A percentile compares a stretch with the other conserved stretches of the same genome.
Evolutionary conservation across 257 asterid genomes (phyloP).

Genomic region (Plantago ovata): DNA sequence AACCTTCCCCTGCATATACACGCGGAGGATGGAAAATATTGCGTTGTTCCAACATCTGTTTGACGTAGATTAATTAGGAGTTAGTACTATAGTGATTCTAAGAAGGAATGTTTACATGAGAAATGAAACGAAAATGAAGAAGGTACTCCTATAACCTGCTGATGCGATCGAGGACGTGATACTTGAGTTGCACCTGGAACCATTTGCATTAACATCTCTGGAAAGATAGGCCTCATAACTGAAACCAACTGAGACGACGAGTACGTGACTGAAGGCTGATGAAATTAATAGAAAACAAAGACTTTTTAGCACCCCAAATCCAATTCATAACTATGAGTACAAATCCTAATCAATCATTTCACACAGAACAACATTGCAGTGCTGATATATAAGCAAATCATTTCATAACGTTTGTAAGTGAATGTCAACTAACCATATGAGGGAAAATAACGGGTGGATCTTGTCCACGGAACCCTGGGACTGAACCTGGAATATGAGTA

Average conservation of each 20-base stretch:
- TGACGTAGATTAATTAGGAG: neutral
- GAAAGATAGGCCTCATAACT: too few species aligned
- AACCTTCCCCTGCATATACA: conserved; percentile 25
- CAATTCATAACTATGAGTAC: neutral
- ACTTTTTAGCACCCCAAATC: neutral
- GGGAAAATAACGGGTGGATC: conserved; percentile 38
- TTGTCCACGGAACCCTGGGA: conserved; percentile 15
- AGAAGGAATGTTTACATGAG: neutral
- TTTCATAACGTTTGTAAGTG: too few species aligned
- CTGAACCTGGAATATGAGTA: too few species aligned
- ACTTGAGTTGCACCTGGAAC: conserved; percentile 41
- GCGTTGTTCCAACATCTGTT: conserved; percentile 39
- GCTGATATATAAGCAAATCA: too few species aligned
- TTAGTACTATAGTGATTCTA: too few species aligned
- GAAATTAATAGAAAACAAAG: neutral
- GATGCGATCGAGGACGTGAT: conserved; percentile 42
- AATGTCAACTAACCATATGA: conserved; percentile 29
- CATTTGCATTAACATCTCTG: conserved; percentile 16
- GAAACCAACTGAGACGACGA: too few species aligned
- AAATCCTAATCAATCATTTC: too few species aligned
- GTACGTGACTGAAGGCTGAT: conserved; percentile 21
- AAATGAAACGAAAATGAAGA: neutral
- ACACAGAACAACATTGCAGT: too few species aligned
- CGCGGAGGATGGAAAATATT: conserved; percentile 33
- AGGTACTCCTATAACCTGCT: conserved; percentile 26